Evolutionary conservation across 73 alveolate species (phyloP), one percentile per base, ranked within the genome.

Genomic region (Paramecium tetraurelia): DNA sequence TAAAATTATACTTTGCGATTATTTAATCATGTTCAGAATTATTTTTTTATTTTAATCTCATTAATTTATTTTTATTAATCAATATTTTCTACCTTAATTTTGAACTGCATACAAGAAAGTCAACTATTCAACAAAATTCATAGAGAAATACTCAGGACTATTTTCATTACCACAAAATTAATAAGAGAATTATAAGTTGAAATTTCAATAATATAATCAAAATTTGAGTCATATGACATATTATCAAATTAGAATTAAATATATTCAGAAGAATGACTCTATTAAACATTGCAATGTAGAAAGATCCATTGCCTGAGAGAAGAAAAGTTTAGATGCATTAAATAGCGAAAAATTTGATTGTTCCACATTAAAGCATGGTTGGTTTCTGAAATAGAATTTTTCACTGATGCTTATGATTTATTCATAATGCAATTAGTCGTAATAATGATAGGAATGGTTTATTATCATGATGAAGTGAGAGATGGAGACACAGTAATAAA

Each of bases 331-430:
- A 46, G 46, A 80, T 8, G 43, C 27, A 48, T 80, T 80, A 48
- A 63, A 80, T 41, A 80, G 43, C 48, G 90, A 76, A 21, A 24
- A 80, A 27, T 80, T 80, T 20, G 93, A 63, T 38, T 86, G 93
- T 63, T 58, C 86, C 93, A 58, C 16, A 58, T 58, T 0, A 63
- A 58, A 31, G 93, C 86, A 2, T 85, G 86, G 29, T 38, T 58
- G 24, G 77, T 87, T 20, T 58, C 89, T 21, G 86, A 77, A 8
- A 87, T 77, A 6, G 93, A 92, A 29, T 87, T 87, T 59, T 50
- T 36, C 14, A 77, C 93, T 20, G 93, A 87, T 87, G 93, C 93
- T 22, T 87, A 87, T 69, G 93, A 87, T 77, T 77, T 87, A 77
- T 87, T 59, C 50, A 87, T 87, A 11, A 59, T 87, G 0, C 43